A percentile compares a stretch with the other conserved stretches of the same genome.
These are phyloP conservation scores for Speleostelium caveatum DNA, from an alignment of 78 protist genomes.

Conservation along the genomic window DNA sequence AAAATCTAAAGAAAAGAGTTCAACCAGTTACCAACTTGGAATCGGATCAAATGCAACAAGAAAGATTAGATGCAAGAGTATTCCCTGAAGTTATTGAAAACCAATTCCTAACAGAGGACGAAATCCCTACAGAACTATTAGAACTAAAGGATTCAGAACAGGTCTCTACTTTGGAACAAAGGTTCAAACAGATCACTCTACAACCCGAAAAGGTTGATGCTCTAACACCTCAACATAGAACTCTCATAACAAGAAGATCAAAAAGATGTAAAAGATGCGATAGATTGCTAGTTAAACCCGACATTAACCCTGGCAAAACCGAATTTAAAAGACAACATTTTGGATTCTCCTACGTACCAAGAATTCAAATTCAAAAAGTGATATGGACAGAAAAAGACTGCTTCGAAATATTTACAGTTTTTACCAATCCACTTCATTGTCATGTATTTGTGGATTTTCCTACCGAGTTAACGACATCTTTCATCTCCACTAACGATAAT, in stretches of 20 bases:
- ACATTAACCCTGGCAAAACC: conserved; percentile 24
- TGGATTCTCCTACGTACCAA: conserved; percentile 47
- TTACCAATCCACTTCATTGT: conserved; percentile 50
- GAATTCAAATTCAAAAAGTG: not conserved
- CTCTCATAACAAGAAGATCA: conserved; percentile 27
- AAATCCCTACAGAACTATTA: not conserved
- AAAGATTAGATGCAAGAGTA: conserved; percentile 2
- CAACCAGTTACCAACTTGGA: conserved; percentile 6
- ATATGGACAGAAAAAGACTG: conserved; percentile 26
- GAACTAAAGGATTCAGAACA: not conserved
- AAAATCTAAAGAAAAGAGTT: not conserved
- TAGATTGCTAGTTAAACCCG: conserved; percentile 36
- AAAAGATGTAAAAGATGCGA: conserved; percentile 64
- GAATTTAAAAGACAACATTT: conserved; percentile 64
- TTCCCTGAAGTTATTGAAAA: not conserved
- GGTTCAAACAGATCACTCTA: not conserved
- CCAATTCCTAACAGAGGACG: not conserved
- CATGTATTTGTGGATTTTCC: conserved; percentile 15
- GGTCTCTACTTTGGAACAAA: not conserved
- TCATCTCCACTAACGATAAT: conserved; percentile 48
- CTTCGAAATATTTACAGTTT: conserved; percentile 1
- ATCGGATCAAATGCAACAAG: conserved; percentile 18
- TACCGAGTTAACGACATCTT: not conserved
- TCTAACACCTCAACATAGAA: conserved; percentile 42
- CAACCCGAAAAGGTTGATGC: not conserved